Base-by-base conservation (phyloP, 352 stramenopile genomes). In the Pilasporangium apinafurcum region DNA sequence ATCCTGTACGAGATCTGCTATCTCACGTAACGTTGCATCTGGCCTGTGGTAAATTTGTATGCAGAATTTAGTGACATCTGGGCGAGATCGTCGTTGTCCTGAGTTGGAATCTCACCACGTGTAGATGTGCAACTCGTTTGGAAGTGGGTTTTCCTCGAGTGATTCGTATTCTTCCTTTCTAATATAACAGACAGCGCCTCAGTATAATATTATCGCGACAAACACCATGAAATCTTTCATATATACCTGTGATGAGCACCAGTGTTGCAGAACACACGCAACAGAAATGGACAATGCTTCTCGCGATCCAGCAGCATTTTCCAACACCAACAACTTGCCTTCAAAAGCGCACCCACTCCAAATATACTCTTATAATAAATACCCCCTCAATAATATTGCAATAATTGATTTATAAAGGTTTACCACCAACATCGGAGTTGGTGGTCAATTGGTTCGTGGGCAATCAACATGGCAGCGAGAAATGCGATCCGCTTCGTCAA, bases 401-500 rank as follows among this genome's bases (percentile, higher is more conserved):
- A n/a, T n/a, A n/a, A n/a, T 38, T 10, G 24, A 17, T 5, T 38
- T 14, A 38, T 38, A 6, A 16, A 38, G 33, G 33, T 38, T 3
- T 14, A 20, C 14, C 30, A 35, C 3, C 17, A 13, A 20, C 33
- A 38, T 25, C n/a, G n/a, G 29, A 10, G n/a, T 14, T 38, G 24
- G 9, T 37, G 17, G 25, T 26, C 26, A 27, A 34, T 12, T 44
- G 5, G 37, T 27, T 13, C 8, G n/a, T n/a, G n/a, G n/a, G n/a
- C n/a, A n/a, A n/a, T n/a, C n/a, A 68, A 34, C 27, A 93, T 93
- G 81, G 76, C 81, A 39, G 76, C 81, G 48, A 75, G 69, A 48
- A 89, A 93, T 65, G 62, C 87, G 46, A 67, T 91, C 54, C 81
- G 81, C 43, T 93, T 93, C 62, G 59, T 93, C 48, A 91, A 91